Evolutionary conservation across 2,329 filamentous ascomycete species (phyloP).

Genomic region (Diaporthe batatas): DNA sequence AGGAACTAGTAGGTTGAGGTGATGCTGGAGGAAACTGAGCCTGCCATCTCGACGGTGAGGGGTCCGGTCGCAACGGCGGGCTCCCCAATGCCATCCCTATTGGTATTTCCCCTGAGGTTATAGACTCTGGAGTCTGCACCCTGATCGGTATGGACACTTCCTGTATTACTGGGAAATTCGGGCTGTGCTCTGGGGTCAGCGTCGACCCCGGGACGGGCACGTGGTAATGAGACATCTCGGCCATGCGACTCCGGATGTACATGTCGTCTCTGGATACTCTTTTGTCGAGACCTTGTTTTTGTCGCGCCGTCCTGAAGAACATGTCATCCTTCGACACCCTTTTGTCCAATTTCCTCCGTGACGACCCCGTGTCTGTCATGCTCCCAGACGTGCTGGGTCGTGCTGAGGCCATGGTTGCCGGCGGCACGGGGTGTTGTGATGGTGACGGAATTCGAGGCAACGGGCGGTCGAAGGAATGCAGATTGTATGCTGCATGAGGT

Average conservation of each 20-base stretch:
- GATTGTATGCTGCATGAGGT: constrained; percentile 47
- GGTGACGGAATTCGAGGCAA: constrained; percentile 45
- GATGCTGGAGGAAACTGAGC: constrained; percentile 44
- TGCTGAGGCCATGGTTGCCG: constrained; percentile 49
- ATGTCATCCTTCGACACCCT: constrained; percentile 61
- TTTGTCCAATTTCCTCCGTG: constrained; percentile 52
- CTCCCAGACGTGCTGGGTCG: constrained; percentile 56
- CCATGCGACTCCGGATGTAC: constrained; percentile 50
- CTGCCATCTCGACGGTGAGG: constrained; percentile 48
- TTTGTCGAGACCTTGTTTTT: constrained; percentile 50
- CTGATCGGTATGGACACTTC: constrained; percentile 53
- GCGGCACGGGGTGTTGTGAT: constrained; percentile 37
- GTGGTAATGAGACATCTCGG: constrained; percentile 53
- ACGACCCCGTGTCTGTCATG: constrained; percentile 19
- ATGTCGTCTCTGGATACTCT: constrained; percentile 60
- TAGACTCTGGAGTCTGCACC: constrained; percentile 59
- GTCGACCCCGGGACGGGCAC: constrained; percentile 57
- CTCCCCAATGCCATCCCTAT: constrained; percentile 84
- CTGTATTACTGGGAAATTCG: constrained; percentile 50
- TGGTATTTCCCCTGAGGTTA: constrained; percentile 59
- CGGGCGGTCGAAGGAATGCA: constrained; percentile 50
- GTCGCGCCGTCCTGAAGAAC: constrained; percentile 49
- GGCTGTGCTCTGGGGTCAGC: constrained; percentile 59
- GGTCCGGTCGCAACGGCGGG: constrained; percentile 62
- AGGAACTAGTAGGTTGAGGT: constrained; percentile 38